phyloP scores from a whole-genome alignment of 2,329 filamentous ascomycete genomes.

The Acephala macrosclerotiorum region DNA sequence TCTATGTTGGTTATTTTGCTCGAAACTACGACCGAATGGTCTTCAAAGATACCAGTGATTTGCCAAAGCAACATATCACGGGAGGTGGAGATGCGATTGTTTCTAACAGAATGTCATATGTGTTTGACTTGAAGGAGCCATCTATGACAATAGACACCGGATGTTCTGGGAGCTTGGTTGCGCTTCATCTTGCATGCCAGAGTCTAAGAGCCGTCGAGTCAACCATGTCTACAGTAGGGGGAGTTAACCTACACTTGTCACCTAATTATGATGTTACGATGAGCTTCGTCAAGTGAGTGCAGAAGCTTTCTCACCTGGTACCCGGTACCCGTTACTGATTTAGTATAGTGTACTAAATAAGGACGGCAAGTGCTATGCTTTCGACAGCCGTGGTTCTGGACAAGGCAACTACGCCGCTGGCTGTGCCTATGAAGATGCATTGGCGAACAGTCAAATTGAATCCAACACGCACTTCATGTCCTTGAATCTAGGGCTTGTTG shows the following conservation, averaged over 20 bases:
- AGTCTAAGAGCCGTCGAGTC: slow-evolving; percentile 54
- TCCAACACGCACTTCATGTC: no score
- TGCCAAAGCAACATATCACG: slow-evolving; percentile 9
- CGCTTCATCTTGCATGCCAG: slow-evolving; percentile 58
- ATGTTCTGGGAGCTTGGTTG: slow-evolving; percentile 62
- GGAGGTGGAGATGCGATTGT: slow-evolving; percentile 15
- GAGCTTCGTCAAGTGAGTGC: no score
- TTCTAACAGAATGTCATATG: slow-evolving; percentile 25
- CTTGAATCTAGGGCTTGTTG: no score
- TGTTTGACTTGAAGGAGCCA: slow-evolving; percentile 29
- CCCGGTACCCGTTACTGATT: no score
- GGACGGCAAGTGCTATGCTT: no score
- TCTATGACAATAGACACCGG: slow-evolving; percentile 49
- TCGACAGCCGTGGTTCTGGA: no score
- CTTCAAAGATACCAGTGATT: slow-evolving; percentile 18
- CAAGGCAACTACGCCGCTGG: no score
- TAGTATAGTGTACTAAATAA: no score
- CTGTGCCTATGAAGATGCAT: no score
- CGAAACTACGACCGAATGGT: slow-evolving; percentile 23
- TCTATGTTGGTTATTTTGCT: slow-evolving; percentile 28
- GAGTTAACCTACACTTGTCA: slow-evolving; percentile 24
- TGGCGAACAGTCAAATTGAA: no score
- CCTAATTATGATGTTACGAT: slow-evolving; percentile 4
- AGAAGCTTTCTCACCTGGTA: no score
- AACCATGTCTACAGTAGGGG: slow-evolving; percentile 30